These are phyloP conservation scores for Aureobasidium lini DNA, from an alignment of 2,329 filamentous ascomycete species.

Conservation along the genomic window DNA sequence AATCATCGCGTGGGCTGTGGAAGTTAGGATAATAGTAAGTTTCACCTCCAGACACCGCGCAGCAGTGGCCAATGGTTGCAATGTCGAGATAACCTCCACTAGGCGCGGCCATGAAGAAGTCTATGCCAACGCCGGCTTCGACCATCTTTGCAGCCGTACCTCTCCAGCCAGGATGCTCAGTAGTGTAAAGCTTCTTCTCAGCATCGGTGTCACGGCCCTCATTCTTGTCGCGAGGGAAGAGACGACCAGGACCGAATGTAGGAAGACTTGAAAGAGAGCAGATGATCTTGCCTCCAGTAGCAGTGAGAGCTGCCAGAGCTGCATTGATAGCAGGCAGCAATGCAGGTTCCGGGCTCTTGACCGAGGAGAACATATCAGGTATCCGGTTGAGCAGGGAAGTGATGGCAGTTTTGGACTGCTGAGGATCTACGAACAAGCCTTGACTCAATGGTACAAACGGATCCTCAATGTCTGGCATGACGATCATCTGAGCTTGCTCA, in stretches of 20 bases:
- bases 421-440: constrained; percentile 88
- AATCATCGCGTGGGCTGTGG: constrained; percentile 73
- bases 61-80: constrained; percentile 62
- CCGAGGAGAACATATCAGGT: constrained; percentile 74
- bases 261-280: constrained; percentile 82
- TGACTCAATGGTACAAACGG: constrained; percentile 89
- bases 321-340: constrained; percentile 78
- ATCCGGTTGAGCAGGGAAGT: constrained; percentile 76
- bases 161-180: constrained; percentile 81
- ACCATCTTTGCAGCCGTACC: constrained; percentile 85
- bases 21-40: constrained; percentile 97
- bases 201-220: constrained; percentile 85
- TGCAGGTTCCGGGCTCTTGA: constrained; percentile 87
- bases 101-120: constrained; percentile 91
- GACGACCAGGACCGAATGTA: constrained; percentile 79
- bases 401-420: constrained; percentile 81
- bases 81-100: constrained; percentile 88
- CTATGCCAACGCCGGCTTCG: constrained; percentile 74
- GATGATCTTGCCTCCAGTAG: constrained; percentile 86
- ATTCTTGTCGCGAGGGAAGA: constrained; percentile 81
- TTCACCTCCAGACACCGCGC: constrained; percentile 86
- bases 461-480: constrained; percentile 96
- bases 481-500: constrained; percentile 91
- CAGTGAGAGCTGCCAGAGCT: constrained; percentile 71
- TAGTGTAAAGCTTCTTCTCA: constrained; percentile 85